Evolutionary conservation across 2,329 filamentous ascomycete species (phyloP).

Genomic region (Raffaelea ambrosiae): DNA sequence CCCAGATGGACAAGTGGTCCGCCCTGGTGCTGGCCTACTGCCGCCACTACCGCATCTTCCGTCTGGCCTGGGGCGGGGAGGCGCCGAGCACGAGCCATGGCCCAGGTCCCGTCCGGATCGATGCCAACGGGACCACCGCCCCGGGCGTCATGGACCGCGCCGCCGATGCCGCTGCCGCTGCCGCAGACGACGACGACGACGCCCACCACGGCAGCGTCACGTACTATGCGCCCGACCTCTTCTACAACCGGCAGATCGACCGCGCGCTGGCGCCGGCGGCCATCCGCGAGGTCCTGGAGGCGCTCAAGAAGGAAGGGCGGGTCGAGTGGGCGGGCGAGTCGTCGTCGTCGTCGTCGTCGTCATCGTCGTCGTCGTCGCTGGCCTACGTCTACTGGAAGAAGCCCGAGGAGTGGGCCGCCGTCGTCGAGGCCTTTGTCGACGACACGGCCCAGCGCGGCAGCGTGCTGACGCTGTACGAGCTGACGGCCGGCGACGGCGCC

Average conservation of each 20-base stretch:
- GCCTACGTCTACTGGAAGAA: constrained; percentile 78
- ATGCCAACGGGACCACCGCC: constrained; percentile 14
- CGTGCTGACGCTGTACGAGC: constrained; percentile 87
- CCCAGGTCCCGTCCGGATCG: constrained; percentile 20
- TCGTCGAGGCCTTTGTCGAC: constrained; percentile 75
- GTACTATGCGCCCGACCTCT: constrained; percentile 31
- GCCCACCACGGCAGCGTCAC: constrained; percentile 2
- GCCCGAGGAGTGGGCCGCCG: constrained; percentile 81
- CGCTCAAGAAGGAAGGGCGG: constrained; percentile 49
- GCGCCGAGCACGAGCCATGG: constrained; percentile 30
- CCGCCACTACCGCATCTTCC: constrained; percentile 66
- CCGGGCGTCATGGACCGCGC: too few relatives aligned
- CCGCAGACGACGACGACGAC: constrained; percentile 12
- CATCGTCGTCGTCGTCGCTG: background rate
- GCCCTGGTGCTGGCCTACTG: constrained; percentile 77
- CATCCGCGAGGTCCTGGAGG: constrained; percentile 49
- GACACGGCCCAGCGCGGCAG: constrained; percentile 79
- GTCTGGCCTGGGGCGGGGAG: constrained; percentile 57
- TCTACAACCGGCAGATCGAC: constrained; percentile 47
- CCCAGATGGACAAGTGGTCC: constrained; percentile 81
- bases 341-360: constrained; percentile 13
- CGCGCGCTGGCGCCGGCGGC: constrained; percentile 42
- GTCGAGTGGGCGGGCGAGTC: constrained; percentile 53
- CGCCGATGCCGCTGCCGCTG: constrained; percentile 32
- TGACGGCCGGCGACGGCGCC: constrained; percentile 79